phyloP scores from a whole-genome alignment of 2,329 filamentous ascomycete genomes.

The Xylaria sp. region DNA sequence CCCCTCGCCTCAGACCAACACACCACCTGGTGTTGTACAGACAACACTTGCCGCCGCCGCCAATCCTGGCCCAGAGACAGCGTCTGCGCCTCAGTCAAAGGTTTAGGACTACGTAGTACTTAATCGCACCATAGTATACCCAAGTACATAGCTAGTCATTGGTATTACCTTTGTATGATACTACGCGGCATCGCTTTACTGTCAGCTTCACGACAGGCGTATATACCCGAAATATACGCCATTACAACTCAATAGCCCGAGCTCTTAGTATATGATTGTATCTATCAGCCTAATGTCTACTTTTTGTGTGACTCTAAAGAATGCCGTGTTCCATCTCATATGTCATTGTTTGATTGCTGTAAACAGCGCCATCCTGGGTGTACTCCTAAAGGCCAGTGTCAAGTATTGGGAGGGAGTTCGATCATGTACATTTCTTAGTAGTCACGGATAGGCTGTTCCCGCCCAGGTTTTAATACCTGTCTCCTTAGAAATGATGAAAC shows the following conservation, averaged over 20 bases:
- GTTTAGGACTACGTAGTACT: slow-evolving; percentile 16
- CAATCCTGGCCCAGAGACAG: slow-evolving; percentile 28
- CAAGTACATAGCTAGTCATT: slow-evolving; percentile 7
- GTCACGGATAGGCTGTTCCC: too few species aligned
- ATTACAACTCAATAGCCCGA: slow-evolving; percentile 4
- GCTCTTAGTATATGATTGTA: too few species aligned
- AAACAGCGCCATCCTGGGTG: too few species aligned
- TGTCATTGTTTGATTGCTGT: too few species aligned
- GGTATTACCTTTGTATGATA: slow-evolving; percentile 12
- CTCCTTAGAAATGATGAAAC: too few species aligned
- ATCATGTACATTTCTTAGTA: too few species aligned
- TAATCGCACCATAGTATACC: background rate
- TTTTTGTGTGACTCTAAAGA: too few species aligned
- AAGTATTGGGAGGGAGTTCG: too few species aligned
- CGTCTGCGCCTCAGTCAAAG: slow-evolving; percentile 35
- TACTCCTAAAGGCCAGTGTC: too few species aligned
- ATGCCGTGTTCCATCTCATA: too few species aligned
- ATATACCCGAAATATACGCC: background rate
- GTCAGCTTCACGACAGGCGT: background rate
- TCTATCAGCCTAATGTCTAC: too few species aligned
- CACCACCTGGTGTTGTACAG: slow-evolving; percentile 39
- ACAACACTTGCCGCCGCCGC: slow-evolving; percentile 40
- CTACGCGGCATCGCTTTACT: background rate
- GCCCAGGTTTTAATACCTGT: too few species aligned
- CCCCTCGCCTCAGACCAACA: slow-evolving; percentile 29